Conservation (phyloP, 1,139 yeast species). For the Yamadazyma dushanensis region DNA sequence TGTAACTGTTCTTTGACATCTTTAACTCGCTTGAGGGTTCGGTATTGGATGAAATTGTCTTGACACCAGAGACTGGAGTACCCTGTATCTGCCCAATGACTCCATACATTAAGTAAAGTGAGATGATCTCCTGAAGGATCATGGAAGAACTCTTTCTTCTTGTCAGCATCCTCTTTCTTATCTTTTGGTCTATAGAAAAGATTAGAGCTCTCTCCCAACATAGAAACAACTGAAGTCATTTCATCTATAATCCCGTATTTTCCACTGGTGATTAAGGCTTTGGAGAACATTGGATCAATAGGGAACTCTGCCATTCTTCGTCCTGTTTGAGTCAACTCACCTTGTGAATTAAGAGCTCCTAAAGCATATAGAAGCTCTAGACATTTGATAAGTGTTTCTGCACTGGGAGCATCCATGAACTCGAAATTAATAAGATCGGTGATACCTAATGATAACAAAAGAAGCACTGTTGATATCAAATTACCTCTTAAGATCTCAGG, state of each 20-base stretch:
- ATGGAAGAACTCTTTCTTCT: conserved; percentile 54
- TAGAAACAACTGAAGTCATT: conserved; percentile 69
- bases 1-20: conserved; percentile 74
- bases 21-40: conserved; percentile 67
- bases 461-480: conserved; percentile 69
- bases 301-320: conserved; percentile 92
- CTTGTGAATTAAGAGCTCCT: conserved; percentile 84
- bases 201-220: conserved; percentile 79
- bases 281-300: conserved; percentile 85
- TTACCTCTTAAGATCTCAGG: conserved; percentile 91
- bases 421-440: conserved; percentile 81
- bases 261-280: conserved; percentile 65
- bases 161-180: conserved; percentile 63
- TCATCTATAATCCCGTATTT: conserved; percentile 61
- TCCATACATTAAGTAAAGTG: conserved; percentile 70
- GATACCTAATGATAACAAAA: conserved; percentile 78
- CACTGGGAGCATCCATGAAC: conserved; percentile 83
- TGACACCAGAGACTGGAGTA: conserved; percentile 83
- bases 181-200: conserved; percentile 76
- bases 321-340: conserved; percentile 77
- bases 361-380: conserved; percentile 77
- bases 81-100: conserved; percentile 72
- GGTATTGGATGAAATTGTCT: conserved; percentile 78
- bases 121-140: conserved; percentile 70
- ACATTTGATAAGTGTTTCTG: conserved; percentile 70